Conservation (phyloP, 2,329 filamentous ascomycete species). For the Beauveria rudraprayagi region DNA sequence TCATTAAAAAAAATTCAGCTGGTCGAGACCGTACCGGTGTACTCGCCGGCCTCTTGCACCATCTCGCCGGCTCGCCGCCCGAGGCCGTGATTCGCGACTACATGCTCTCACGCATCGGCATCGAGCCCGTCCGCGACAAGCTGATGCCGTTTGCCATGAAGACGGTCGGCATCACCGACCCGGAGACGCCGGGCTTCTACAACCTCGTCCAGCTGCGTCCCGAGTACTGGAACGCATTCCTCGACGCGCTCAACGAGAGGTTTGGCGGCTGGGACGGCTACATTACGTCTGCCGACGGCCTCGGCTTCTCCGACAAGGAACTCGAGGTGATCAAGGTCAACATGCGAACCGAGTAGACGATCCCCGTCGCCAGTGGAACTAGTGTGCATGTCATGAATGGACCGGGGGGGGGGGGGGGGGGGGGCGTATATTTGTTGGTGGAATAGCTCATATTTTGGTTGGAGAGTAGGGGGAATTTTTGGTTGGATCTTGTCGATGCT, state of each 20-base stretch:
- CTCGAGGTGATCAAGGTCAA: conserved; percentile 40
- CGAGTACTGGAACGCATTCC: conserved; percentile 38
- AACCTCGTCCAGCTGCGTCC: conserved; percentile 38
- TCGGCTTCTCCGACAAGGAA: conserved; percentile 40
- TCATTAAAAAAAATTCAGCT: conserved; percentile 24
- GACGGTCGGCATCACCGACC: conserved; percentile 27
- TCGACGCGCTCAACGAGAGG: conserved; percentile 32
- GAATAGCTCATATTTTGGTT: not conserved
- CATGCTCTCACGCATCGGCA: conserved; percentile 45
- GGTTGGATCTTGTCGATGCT: not conserved
- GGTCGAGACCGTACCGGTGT: conserved; percentile 49
- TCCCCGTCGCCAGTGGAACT: not conserved
- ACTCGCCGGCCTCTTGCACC: conserved; percentile 40
- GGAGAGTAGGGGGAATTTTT: not conserved
- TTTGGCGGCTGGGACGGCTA: conserved; percentile 45
- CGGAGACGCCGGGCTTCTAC: conserved; percentile 38
- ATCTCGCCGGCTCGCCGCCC: conserved; percentile 37
- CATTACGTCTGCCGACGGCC: conserved; percentile 28
- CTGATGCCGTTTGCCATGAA: conserved; percentile 35
- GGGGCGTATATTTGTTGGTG: not conserved
- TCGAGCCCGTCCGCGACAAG: conserved; percentile 40
- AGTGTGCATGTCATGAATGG: not conserved
- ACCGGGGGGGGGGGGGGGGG: no score
- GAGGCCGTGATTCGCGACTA: conserved; percentile 41
- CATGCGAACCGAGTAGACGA: conserved; percentile 20